phyloP scores from a whole-genome alignment of 2,329 filamentous ascomycete species.

The Cordyceps cateniannulata region DNA sequence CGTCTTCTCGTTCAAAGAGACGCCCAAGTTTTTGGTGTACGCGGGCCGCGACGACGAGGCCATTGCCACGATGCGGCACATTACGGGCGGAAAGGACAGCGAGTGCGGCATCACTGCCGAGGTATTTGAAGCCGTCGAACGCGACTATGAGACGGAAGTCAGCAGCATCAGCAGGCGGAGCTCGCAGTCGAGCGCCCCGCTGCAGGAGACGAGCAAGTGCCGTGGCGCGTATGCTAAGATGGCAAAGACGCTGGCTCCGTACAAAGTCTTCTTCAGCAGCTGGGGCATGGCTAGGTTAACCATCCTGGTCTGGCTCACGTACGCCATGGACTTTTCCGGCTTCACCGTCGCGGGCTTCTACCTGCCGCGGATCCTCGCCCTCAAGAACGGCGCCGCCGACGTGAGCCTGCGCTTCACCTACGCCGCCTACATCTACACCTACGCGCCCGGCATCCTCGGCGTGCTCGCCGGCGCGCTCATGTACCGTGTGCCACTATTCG shows the following conservation, averaged over 20 bases:
- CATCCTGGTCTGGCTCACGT: slow-evolving; percentile 30
- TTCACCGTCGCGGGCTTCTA: slow-evolving; percentile 35
- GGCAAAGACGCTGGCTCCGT: slow-evolving; percentile 18
- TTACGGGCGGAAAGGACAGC: slow-evolving; percentile 34
- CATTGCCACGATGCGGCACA: slow-evolving; percentile 39
- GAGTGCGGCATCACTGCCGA: slow-evolving; percentile 30
- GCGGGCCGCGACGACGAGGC: slow-evolving; percentile 39
- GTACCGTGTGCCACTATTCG: slow-evolving; percentile 31
- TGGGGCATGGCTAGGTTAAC: slow-evolving; percentile 29
- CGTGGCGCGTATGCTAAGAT: slow-evolving; percentile 16
- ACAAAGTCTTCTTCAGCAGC: slow-evolving; percentile 28
- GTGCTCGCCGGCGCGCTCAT: slow-evolving; percentile 41
- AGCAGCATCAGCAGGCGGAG: slow-evolving; percentile 17
- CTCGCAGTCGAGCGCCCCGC: slow-evolving; percentile 14
- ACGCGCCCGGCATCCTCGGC: slow-evolving; percentile 44
- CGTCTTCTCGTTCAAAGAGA: slow-evolving; percentile 41
- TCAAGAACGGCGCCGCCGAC: slow-evolving; percentile 41
- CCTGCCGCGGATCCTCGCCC: slow-evolving; percentile 42
- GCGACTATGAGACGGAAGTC: slow-evolving; percentile 16
- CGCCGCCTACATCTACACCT: slow-evolving; percentile 47
- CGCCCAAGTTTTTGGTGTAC: slow-evolving; percentile 39
- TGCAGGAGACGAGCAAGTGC: slow-evolving; percentile 14
- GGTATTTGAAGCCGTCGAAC: slow-evolving; percentile 25
- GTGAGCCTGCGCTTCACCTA: slow-evolving; percentile 41
- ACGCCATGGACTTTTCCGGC: slow-evolving; percentile 33